These are phyloP conservation scores for Cinchona pubescens DNA, from an alignment of 257 asterid genomes.

Conservation along the genomic window DNA sequence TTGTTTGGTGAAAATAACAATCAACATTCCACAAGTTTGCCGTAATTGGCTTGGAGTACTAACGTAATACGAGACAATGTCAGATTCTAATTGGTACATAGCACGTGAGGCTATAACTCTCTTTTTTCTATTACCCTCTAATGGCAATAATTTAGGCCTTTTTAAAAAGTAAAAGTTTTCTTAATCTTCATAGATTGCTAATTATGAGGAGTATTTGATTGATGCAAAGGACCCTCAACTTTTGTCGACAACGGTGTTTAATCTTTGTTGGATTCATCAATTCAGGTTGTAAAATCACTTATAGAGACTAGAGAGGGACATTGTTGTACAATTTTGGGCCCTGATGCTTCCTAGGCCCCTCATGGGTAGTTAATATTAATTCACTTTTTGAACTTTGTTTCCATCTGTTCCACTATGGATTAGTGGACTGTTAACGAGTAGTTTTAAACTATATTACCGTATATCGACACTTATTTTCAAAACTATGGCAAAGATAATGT, in stretches of 20 bases:
- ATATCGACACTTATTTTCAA: background rate
- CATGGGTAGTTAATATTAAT: conserved; percentile 16
- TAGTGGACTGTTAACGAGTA: background rate
- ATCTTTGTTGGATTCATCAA: conserved; percentile 41
- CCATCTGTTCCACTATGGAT: background rate
- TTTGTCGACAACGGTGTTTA: conserved; percentile 36
- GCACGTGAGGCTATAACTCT: conserved; percentile 61
- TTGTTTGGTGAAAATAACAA: no score
- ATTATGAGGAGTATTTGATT: conserved; percentile 34
- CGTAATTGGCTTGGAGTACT: conserved; percentile 34
- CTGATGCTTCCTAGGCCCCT: conserved; percentile 22
- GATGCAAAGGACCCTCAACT: conserved; percentile 21
- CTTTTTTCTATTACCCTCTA: no score
- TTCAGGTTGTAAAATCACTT: conserved; percentile 45
- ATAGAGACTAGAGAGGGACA: conserved; percentile 31
- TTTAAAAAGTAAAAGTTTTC: conserved; percentile 10
- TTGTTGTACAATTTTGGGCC: conserved; percentile 15
- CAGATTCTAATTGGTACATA: conserved; percentile 28
- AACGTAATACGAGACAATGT: conserved; percentile 12
- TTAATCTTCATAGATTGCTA: conserved; percentile 28
- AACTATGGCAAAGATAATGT: no score
- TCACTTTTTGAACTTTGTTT: conserved; percentile 1
- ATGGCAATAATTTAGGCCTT: conserved; percentile 22
- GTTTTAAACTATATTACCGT: background rate
- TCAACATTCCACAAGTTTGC: conserved; percentile 2